Base-by-base conservation (phyloP, 345 rosid genomes). In the Ricinus communis region DNA sequence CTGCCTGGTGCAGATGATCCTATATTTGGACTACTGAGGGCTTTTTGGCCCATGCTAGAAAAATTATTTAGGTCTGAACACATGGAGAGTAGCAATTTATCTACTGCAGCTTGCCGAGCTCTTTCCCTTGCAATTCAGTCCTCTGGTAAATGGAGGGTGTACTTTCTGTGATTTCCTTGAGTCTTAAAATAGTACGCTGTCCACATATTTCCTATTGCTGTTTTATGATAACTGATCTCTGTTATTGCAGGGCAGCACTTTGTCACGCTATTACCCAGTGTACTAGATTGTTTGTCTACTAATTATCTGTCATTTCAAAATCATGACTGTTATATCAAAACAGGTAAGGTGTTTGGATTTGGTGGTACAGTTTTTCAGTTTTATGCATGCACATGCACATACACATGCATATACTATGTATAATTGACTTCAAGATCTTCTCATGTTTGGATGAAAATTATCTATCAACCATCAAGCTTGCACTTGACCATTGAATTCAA, bases 71-170 rank as follows among this genome's bases (percentile, higher is more conserved):
- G 85, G 72, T 87, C 98, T 67, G 84, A 85, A 57, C 93, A 87
- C 78, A 87, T 94, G 95, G 96, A 91, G 81, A 91, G 81, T 82
- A 83, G 89, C 71, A 82, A 83, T 82, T 79, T 94, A 75, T 86
- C 98, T 40, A 58, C 85, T 10, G 96, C 96, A 72, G 96, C 97
- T 74, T 90, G 97, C 67, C 90, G 95, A 74, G 96, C 96, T 72
- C 96, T 94, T 72, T 87, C 96, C 27, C 83, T 84, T 49, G 96
- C 98, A n/a, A 85, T 94, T 82, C 98, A 86, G 66, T 94, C 96
- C 1, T 91, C 91, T 77, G 96, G 97, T 94, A 81, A 71, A 76
- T 72, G 61, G 54, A 71, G 67, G 61, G 19, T 68, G 58, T 65
- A 40, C 66, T 64, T 55, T 58, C 55, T 31, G 31, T 24, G 9